Base-by-base conservation (phyloP, 2,329 filamentous ascomycete genomes). In the Ophiostoma angusticollis region DNA sequence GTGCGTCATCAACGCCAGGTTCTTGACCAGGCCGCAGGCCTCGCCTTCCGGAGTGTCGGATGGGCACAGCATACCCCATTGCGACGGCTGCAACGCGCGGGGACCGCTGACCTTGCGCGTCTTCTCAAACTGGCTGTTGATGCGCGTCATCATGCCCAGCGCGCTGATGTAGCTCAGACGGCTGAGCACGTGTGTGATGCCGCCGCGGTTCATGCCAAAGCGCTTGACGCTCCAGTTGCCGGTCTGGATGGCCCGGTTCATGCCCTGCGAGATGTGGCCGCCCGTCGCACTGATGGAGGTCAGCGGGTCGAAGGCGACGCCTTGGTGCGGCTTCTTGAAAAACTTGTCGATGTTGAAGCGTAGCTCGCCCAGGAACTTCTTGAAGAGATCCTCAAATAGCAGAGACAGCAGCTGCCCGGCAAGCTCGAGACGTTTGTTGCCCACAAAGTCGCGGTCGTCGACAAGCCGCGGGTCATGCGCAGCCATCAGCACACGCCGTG, bases 1-100 rank as follows among this genome's bases (percentile, higher is more conserved):
- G 54, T 98, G 93, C 37, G 93, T 98, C 91, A 98, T 98, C 41
- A 98, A 68, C 8, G 91, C 91, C 64, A 98, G 62, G 54, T 98
- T 98, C 68, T 98, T 98, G 50, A 98, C 87, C 41, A 98, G 64
- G 69, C 91, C 91, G 63, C 91, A 98, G 9, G 91, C 87, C 65
- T 98, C 91, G 62, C 91, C 91, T 78, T 98, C 91, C 6, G 91
- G 91, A 0, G 91, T 98, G 67, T 98, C 91, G 9, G 91, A 93
- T 0, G 87, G 83, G 56, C 91, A 98, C 39, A 98, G 68, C 87
- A 98, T 95, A 50, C 91, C 91, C 64, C 94, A 98, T 50, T 98
- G 91, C 1, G 91, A 98, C 6, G 91, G 87, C 54, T 98, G 91
- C 35, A 98, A 68, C 14, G 93, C 91, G 72, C 91, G 80, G 52